phyloP scores from a whole-genome alignment of 2,329 filamentous ascomycete genomes.

The Acrocalymma vagum region DNA sequence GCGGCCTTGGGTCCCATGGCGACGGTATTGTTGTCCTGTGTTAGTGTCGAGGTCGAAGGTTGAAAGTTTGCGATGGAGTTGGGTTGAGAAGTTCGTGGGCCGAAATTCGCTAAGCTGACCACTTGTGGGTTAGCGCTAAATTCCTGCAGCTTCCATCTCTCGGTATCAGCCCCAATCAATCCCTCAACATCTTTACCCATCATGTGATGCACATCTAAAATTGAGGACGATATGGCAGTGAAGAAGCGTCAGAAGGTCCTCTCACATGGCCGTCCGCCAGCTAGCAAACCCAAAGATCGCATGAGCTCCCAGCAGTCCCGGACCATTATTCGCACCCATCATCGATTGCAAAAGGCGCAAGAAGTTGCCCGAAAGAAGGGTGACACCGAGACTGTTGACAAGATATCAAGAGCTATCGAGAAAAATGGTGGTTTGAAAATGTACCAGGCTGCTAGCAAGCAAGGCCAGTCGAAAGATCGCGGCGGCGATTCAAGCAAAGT shows the following conservation, averaged over 20 bases:
- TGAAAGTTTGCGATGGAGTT: slow-evolving; percentile 24
- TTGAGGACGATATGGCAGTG: slow-evolving; percentile 30
- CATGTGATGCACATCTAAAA: slow-evolving; percentile 10
- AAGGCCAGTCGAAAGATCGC: slow-evolving; percentile 66
- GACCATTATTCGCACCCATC: slow-evolving; percentile 67
- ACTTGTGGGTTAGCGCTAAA: slow-evolving; percentile 25
- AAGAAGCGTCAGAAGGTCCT: slow-evolving; percentile 44
- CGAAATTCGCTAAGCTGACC: slow-evolving; percentile 25
- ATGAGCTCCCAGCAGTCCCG: slow-evolving; percentile 67
- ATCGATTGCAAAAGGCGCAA: slow-evolving; percentile 66
- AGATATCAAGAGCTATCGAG: slow-evolving; percentile 60
- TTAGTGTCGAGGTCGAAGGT: slow-evolving; percentile 40
- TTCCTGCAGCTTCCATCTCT: slow-evolving; percentile 8
- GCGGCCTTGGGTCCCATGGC: slow-evolving; percentile 51
- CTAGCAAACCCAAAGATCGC: slow-evolving; percentile 34
- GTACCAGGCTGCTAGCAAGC: slow-evolving; percentile 70
- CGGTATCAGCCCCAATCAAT: slow-evolving; percentile 23
- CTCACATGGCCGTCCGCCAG: slow-evolving; percentile 43
- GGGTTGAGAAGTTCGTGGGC: slow-evolving; percentile 16
- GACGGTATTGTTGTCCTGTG: slow-evolving; percentile 45
- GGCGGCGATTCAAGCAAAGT: slow-evolving; percentile 71
- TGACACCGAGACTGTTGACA: slow-evolving; percentile 48
- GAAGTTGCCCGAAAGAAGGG: slow-evolving; percentile 58
- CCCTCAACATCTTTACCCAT: neutral
- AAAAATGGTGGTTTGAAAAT: slow-evolving; percentile 65